Base-by-base conservation (phyloP, 495 filamentous ascomycete genomes). In the Aspergillus homomorphus region DNA sequence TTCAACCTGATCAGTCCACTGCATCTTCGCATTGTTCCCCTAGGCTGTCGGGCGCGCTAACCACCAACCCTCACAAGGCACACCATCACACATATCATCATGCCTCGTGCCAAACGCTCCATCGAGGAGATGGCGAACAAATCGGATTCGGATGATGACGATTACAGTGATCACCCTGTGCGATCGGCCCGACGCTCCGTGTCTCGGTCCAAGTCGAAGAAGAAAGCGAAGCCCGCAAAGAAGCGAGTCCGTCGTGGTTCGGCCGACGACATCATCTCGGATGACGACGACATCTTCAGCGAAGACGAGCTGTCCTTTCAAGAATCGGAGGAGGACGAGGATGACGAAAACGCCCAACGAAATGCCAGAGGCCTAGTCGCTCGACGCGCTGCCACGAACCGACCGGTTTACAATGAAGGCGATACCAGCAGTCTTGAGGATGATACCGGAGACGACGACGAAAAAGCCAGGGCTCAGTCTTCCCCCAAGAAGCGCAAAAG, bases 81-180 rank as follows among this genome's bases (percentile, higher is more conserved):
- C 24, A 30, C 59, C 30, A 21, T 48, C 26, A 45, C 7, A 18
- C 51, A 10, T 20, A 33, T 50, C 57, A 82, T 79, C 75, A 80
- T 82, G 64, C 70, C 66, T 62, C 77, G 76, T 53, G 59, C 67
- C 49, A 94, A 94, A 73, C 83, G 91, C 58, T 88, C 87, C 72
- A 70, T 87, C 59, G 87, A 90, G 55, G 83, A 82, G 60, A 82
- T 93, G 62, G 90, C 86, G 21, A 91, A 85, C 74, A 89, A 89
- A 66, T 94, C 91, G 45, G 91, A 96, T 64, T 84, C 90, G 0
- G 84, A 91, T 45, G 91, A 96, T 61, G 86, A 87, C 45, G 90
- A 90, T 68, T 96, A 89, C 70, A 78, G 65, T 70, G 83, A 69
- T 53, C 77, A 71, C 50, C 68, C 66, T 43, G 55, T 60, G 7